Base-by-base conservation (phyloP, 169 alveolate genomes). In the Plasmodium gonderi region DNA sequence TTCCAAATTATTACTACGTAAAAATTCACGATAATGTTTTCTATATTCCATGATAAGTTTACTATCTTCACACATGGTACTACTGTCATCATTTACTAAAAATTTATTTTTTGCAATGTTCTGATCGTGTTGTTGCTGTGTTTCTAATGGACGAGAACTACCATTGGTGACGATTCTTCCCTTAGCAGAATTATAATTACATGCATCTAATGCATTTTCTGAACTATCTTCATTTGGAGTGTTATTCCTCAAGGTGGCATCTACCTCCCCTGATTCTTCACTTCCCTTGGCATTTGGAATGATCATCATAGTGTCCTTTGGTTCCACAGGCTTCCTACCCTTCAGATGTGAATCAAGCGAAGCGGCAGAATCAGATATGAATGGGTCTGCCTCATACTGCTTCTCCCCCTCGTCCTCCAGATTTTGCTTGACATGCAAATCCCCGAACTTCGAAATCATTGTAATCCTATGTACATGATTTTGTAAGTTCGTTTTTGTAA, bases 401-500 rank as follows among this genome's bases (percentile, higher is more conserved):
- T 26, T 31, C 31, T 7, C 3, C 44, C 33, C 44, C 8, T 60
- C 38, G 8, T 40, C 36, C 14, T 31, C 12, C 20, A 20, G n/a
- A 0, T 11, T 23, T n/a, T 47, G 23, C 44, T 29, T 20, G 4
- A 3, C 12, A 31, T 49, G 64, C 17, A 51, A 14, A 1, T 49
- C 90, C 36, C 12, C 7, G 26, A 20, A 17, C 14, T 79, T 40
- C 23, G 47, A 69, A n/a, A 83, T 33, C 83, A 69, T 83, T 2
- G 29, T 69, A 6, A 83, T 8, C 1, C 64, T 49, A 8, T 83
- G 44, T 40, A 83, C 44, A 72, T 83, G 76, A 4, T 7, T 45
- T 45, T 29, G 44, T 23, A 83, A 69, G 29, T 83, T 23, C 1
- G 76, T 68, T 8, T 83, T 83, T 26, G 92, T 83, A 83, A 83